These are phyloP conservation scores for Pythium periplocum DNA, from an alignment of 352 stramenopile genomes.

Conservation along the genomic window DNA sequence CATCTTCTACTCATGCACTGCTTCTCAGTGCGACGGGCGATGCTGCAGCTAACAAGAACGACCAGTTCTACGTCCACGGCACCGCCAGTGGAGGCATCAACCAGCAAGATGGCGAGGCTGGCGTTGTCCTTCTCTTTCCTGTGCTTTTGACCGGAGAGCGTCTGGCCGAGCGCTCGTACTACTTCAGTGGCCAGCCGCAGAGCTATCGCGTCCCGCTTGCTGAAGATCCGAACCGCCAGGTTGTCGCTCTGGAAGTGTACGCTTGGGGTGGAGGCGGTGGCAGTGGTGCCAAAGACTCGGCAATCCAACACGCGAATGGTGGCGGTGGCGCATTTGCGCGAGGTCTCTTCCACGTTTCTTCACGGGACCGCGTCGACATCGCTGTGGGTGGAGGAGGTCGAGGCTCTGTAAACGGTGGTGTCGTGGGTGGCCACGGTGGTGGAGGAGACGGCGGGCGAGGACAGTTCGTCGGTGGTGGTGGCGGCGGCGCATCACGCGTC, in stretches of 20 bases:
- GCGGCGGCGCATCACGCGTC: conserved; percentile 56
- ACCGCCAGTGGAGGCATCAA: conserved; percentile 36
- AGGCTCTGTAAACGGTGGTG: conserved; percentile 16
- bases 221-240: conserved; percentile 19
- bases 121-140: conserved; percentile 55
- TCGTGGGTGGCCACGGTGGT: conserved; percentile 60
- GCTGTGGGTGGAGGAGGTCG: conserved; percentile 53
- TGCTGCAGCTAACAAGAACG: conserved; percentile 32
- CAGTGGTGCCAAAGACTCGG: conserved; percentile 26
- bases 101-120: conserved; percentile 34
- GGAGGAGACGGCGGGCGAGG: conserved; percentile 53
- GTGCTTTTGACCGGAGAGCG: conserved; percentile 37
- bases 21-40: conserved; percentile 25
- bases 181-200: conserved; percentile 31
- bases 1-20: neutral
- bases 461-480: conserved; percentile 51
- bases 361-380: conserved; percentile 44
- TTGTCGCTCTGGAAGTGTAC: conserved; percentile 66
- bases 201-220: conserved; percentile 24
- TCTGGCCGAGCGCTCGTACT: conserved; percentile 34
- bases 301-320: conserved; percentile 29
- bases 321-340: conserved; percentile 70
- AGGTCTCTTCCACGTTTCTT: conserved; percentile 35
- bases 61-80: conserved; percentile 60
- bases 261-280: conserved; percentile 75